These are phyloP conservation scores for Colletotrichum theobromicola DNA, from an alignment of 2,329 filamentous ascomycete genomes.

Conservation along the genomic window DNA sequence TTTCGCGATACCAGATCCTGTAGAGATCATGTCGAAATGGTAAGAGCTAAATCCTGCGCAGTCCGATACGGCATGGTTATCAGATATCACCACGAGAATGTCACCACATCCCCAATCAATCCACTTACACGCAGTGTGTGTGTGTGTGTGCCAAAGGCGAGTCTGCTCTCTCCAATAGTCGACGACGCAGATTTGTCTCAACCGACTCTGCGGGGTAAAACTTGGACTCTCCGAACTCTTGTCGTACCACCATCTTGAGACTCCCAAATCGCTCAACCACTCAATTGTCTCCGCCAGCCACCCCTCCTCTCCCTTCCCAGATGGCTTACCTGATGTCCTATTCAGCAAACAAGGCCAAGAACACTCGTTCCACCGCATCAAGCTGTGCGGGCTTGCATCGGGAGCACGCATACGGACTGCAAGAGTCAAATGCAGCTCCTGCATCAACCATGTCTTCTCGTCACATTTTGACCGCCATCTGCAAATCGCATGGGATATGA, in stretches of 20 bases:
- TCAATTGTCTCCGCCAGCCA: not conserved
- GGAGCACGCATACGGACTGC: conserved; percentile 15
- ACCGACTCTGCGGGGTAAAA: conserved; percentile 15
- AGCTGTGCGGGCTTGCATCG: conserved; percentile 12
- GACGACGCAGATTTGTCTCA: conserved; percentile 6
- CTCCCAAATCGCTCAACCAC: not conserved
- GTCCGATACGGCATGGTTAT: conserved; percentile 8
- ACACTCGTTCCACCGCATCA: conserved; percentile 8
- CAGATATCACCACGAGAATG: conserved; percentile 1
- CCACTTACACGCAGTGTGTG: not conserved
- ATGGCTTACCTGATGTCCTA: not conserved
- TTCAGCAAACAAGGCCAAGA: conserved; percentile 18
- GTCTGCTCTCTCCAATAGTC: not conserved
- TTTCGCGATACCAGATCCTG: not conserved
- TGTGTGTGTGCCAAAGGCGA: not conserved
- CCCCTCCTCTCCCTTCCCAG: not conserved
- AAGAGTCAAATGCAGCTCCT: conserved; percentile 13
- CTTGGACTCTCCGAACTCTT: not conserved
- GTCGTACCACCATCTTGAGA: conserved; percentile 10
- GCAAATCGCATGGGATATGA: conserved; percentile 7
- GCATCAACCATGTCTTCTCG: conserved; percentile 20
- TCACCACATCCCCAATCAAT: not conserved
- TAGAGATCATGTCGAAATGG: not conserved
- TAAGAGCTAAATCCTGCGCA: not conserved
- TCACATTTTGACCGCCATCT: conserved; percentile 23